Evolutionary conservation across 208 protist genomes (phyloP), one percentile per base, ranked within the genome.

Genomic region (Trypanosoma avium): DNA sequence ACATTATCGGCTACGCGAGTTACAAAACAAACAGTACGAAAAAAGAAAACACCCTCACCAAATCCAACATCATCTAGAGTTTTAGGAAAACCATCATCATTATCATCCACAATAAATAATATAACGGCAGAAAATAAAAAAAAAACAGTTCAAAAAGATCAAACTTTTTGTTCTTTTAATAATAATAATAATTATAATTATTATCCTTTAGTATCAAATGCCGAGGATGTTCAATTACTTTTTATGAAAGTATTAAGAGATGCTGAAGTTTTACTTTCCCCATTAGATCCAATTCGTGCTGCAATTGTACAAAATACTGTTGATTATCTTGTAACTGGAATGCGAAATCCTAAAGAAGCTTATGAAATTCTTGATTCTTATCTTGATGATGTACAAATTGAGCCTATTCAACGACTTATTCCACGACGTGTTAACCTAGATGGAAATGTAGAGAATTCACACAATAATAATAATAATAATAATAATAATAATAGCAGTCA

Each of bases 261-360:
- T 13, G 75, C 85, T 2, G 81, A 91, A 56, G 29, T 85, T n/a
- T 42, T 80, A 27, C 76, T 96, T 46, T 89, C 78, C 17, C 79
- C 87, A n/a, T 87, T 93, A 40, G 90, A 96, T 48, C 90, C 90
- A 1, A 67, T 93, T 32, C 83, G 79, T 47, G 90, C 90, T n/a
- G 78, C 90, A 35, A 70, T 93, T 55, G 78, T 91, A n/a, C 76
- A 84, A 43, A 93, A 89, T 58, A 71, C 77, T 2, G 84, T 86
- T 8, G 81, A 92, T 67, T 84, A 83, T 46, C 62, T 86, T 27
- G 70, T 62, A 4, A 59, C 59, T 7, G 61, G 50, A 7, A 48
- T 59, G 30, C 42, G 45, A 0, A 58, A 67, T n/a, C 65, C 53
- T 22, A 60, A 12, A 13, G 56, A 53, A 17, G 82, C 79, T 21